phyloP scores from a whole-genome alignment of 2,329 filamentous ascomycete species.

The Aspergillus sergii region DNA sequence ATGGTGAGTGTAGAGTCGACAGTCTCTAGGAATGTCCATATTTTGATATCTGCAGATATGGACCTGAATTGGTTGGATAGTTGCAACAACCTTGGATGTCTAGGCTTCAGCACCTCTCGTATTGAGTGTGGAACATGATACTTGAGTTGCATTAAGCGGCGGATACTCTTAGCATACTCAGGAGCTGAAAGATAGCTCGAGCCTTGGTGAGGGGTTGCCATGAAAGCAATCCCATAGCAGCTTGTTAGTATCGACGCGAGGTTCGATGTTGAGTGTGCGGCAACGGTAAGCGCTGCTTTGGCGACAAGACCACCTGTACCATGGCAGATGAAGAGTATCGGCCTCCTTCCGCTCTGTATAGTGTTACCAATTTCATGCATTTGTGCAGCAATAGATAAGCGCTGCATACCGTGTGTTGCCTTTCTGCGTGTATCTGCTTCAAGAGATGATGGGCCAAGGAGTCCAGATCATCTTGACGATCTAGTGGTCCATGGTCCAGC shows the following conservation, averaged over 20 bases:
- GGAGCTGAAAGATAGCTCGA: conserved; percentile 65
- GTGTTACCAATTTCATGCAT: neutral
- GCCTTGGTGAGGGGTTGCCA: conserved; percentile 63
- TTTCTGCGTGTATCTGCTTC: conserved; percentile 25
- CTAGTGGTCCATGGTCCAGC: conserved; percentile 31
- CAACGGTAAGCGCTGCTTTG: conserved; percentile 56
- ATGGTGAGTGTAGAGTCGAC: conserved; percentile 60
- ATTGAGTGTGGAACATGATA: conserved; percentile 55
- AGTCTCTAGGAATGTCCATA: conserved; percentile 67
- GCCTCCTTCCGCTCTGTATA: conserved; percentile 40
- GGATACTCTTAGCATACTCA: conserved; percentile 58
- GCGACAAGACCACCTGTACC: conserved; percentile 64
- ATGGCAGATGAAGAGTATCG: conserved; percentile 63
- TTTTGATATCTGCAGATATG: conserved; percentile 59
- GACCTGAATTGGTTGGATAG: conserved; percentile 59
- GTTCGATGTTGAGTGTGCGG: conserved; percentile 29
- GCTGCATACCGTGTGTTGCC: conserved; percentile 23
- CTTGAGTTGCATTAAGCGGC: conserved; percentile 55
- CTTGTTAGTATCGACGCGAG: conserved; percentile 51
- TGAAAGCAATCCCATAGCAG: conserved; percentile 66
- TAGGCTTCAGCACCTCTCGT: conserved; percentile 54
- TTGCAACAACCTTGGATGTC: conserved; percentile 52
- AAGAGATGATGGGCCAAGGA: conserved; percentile 28
- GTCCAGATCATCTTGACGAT: conserved; percentile 30
- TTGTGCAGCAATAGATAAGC: neutral